These are phyloP conservation scores for Agapanthus africanus DNA, from an alignment of 106 monocot species.

Conservation along the genomic window DNA sequence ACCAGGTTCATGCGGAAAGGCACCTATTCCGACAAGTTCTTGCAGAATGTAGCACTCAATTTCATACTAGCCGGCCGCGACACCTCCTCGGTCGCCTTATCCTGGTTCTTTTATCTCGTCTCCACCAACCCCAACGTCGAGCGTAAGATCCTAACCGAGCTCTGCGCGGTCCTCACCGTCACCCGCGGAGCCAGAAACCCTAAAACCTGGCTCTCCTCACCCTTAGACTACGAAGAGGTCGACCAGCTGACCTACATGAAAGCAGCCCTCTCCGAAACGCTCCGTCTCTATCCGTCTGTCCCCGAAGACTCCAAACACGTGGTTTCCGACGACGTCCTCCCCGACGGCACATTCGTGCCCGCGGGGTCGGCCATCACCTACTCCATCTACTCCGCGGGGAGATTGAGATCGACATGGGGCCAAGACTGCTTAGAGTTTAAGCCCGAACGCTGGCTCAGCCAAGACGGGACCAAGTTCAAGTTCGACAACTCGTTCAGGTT, in stretches of 20 bases:
- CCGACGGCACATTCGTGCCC: slow-evolving; percentile 82
- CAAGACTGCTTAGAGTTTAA: slow-evolving; percentile 66
- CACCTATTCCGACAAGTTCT: slow-evolving; percentile 38
- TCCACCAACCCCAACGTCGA: slow-evolving; percentile 29
- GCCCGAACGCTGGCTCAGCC: slow-evolving; percentile 52
- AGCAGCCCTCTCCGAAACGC: slow-evolving; percentile 56
- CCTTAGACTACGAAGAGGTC: slow-evolving; percentile 50
- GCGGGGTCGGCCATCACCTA: slow-evolving; percentile 48
- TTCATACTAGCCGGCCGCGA: slow-evolving; percentile 89
- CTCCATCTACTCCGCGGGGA: slow-evolving; percentile 59
- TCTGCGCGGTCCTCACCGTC: slow-evolving; percentile 22
- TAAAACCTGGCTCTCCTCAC: slow-evolving; percentile 23
- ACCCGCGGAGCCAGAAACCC: slow-evolving; percentile 21
- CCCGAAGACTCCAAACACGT: slow-evolving; percentile 53
- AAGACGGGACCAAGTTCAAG: slow-evolving; percentile 27
- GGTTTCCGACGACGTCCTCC: slow-evolving; percentile 43
- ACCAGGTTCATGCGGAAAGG: slow-evolving; percentile 75
- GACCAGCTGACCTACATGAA: slow-evolving; percentile 45
- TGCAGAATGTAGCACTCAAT: slow-evolving; percentile 72
- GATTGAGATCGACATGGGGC: slow-evolving; percentile 78
- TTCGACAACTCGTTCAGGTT: slow-evolving; percentile 36
- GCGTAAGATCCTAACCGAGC: slow-evolving; percentile 30
- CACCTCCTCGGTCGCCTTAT: slow-evolving; percentile 80
- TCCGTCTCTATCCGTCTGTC: slow-evolving; percentile 62
- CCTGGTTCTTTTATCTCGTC: slow-evolving; percentile 87